phyloP scores from a whole-genome alignment of 2,329 filamentous ascomycete genomes.

The Fusarium newnesense region DNA sequence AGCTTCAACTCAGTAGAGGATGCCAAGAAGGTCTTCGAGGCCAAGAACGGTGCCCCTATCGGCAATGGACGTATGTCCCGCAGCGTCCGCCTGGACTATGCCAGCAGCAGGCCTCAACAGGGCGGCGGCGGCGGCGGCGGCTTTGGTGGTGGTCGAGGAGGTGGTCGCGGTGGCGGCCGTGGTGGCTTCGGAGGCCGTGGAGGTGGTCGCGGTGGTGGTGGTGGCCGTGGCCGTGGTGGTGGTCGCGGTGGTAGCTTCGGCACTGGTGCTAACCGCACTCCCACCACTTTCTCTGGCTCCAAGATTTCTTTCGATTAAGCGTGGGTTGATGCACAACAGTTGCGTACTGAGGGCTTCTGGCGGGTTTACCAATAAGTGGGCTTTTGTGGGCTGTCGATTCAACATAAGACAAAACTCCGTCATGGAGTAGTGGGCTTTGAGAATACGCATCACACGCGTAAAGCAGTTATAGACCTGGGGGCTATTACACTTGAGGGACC shows the following conservation, averaged over 20 bases:
- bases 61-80: slow-evolving; percentile 76
- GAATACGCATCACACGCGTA: slow-evolving; percentile 56
- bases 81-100: slow-evolving; percentile 84
- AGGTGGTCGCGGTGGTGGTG: slow-evolving; percentile 56
- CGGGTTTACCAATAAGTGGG: slow-evolving; percentile 54
- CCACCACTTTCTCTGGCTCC: slow-evolving; percentile 68
- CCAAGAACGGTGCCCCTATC: slow-evolving; percentile 73
- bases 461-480: slow-evolving; percentile 66
- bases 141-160: slow-evolving; percentile 54
- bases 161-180: slow-evolving; percentile 59
- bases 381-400: slow-evolving; percentile 68
- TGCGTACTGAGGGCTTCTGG: slow-evolving; percentile 57
- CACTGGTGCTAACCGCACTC: slow-evolving; percentile 35
- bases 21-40: slow-evolving; percentile 77
- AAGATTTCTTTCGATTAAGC: slow-evolving; percentile 77
- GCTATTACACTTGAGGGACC: slow-evolving; percentile 55
- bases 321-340: slow-evolving; percentile 43
- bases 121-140: slow-evolving; percentile 65
- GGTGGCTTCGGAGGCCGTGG: slow-evolving; percentile 61
- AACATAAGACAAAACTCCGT: slow-evolving; percentile 52
- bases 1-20: slow-evolving; percentile 85
- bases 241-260: slow-evolving; percentile 27
- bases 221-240: slow-evolving; percentile 54
- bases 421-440: slow-evolving; percentile 63
- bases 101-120: slow-evolving; percentile 72